These are phyloP conservation scores for Penicillium bovifimosum DNA, from an alignment of 495 filamentous ascomycete genomes.

Conservation along the genomic window DNA sequence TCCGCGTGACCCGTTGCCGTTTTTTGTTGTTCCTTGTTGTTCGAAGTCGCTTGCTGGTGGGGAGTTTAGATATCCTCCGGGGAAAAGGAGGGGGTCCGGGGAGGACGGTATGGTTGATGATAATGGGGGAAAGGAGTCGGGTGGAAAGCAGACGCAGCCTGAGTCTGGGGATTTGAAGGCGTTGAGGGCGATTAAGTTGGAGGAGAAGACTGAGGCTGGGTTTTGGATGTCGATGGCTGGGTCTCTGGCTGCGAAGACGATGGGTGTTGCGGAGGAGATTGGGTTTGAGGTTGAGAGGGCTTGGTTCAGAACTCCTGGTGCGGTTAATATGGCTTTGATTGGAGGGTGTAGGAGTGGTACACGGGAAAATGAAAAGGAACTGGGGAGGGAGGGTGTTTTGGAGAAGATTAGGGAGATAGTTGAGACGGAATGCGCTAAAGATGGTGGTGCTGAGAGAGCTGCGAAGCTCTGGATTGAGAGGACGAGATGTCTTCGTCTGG, in stretches of 20 bases:
- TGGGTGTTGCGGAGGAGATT: conserved; percentile 57
- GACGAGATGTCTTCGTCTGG: conserved; percentile 30
- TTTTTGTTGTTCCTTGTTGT: conserved; percentile 91
- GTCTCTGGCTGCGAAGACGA: conserved; percentile 65
- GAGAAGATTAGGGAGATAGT: conserved; percentile 29
- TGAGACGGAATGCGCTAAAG: conserved; percentile 36
- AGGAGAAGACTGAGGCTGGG: conserved; percentile 32
- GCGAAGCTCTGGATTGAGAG: conserved; percentile 44
- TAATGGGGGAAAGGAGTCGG: not conserved
- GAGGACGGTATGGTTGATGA: not conserved
- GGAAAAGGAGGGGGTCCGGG: conserved; percentile 23
- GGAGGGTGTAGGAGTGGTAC: conserved; percentile 43
- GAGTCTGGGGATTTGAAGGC: conserved; percentile 41
- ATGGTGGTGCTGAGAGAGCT: conserved; percentile 31
- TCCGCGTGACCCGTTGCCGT: conserved; percentile 49
- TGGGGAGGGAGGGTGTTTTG: not conserved
- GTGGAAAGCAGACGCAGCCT: conserved; percentile 21
- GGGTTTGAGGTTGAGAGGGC: conserved; percentile 76
- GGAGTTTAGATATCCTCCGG: conserved; percentile 62
- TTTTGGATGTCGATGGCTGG: conserved; percentile 59
- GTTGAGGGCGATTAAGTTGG: conserved; percentile 31
- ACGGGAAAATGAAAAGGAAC: not conserved
- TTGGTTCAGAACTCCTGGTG: conserved; percentile 81
- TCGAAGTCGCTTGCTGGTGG: conserved; percentile 78
- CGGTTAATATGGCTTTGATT: conserved; percentile 75